Evolutionary conservation across 1,284 basidiomycete species (phyloP).

Genomic region (Malassezia sp.): DNA sequence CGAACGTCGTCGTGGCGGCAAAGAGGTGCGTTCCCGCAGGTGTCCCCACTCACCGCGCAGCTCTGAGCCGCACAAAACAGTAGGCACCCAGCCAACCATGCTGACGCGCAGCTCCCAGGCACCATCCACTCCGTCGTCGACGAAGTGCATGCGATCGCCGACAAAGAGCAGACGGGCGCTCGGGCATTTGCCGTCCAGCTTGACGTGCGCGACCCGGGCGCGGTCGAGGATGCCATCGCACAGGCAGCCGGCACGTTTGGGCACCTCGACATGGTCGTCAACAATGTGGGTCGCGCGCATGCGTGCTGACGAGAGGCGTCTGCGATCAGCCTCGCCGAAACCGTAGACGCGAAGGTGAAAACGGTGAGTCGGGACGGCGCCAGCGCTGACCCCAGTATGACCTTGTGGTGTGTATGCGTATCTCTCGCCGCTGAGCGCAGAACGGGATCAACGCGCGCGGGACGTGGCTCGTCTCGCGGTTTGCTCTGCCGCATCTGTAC

Average conservation of each 20-base stretch:
- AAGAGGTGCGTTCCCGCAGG: slow-evolving; percentile 17
- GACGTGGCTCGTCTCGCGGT: slow-evolving; percentile 33
- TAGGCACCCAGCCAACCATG: background rate
- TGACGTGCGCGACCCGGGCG: slow-evolving; percentile 35
- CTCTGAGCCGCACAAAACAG: slow-evolving; percentile 16
- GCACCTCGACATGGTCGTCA: slow-evolving; percentile 41
- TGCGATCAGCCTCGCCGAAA: slow-evolving; percentile 39
- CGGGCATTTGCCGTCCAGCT: slow-evolving; percentile 36
- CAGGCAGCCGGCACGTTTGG: slow-evolving; percentile 27
- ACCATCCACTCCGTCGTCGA: slow-evolving; percentile 44
- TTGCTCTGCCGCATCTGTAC: slow-evolving; percentile 39
- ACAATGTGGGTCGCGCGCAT: slow-evolving; percentile 28
- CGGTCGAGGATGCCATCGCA: slow-evolving; percentile 32
- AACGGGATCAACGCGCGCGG: slow-evolving; percentile 40
- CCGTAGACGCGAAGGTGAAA: slow-evolving; percentile 26
- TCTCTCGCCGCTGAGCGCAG: slow-evolving; percentile 1
- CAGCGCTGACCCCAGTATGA: background rate
- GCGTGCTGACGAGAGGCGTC: slow-evolving; percentile 20
- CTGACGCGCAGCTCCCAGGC: slow-evolving; percentile 27
- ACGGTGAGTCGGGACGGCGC: slow-evolving; percentile 7
- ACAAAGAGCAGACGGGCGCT: slow-evolving; percentile 7
- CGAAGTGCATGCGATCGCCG: slow-evolving; percentile 31
- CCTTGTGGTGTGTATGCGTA: slow-evolving; percentile 2
- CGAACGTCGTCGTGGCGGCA: slow-evolving; percentile 37
- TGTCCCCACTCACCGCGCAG: background rate